A percentile compares a stretch with the other conserved stretches of the same genome.
phyloP scores from a whole-genome alignment of 2,329 filamentous ascomycete genomes.

The Hymenotorrendiella dingleyae region DNA sequence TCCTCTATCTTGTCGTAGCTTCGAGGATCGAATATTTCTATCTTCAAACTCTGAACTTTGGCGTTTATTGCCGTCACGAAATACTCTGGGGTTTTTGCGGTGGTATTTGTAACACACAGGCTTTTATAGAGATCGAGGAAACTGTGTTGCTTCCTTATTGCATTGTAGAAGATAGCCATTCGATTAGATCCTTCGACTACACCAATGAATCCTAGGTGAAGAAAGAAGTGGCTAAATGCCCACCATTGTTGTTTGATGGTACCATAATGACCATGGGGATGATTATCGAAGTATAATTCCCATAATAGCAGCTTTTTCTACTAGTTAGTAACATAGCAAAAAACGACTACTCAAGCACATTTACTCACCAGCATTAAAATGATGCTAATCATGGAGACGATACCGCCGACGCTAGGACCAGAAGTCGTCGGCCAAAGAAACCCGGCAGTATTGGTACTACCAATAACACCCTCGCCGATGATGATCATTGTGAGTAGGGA shows the following conservation, averaged over 20 bases:
- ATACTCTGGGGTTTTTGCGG: not conserved
- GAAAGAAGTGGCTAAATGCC: conserved; percentile 46
- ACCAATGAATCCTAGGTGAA: conserved; percentile 49
- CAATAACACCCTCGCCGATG: conserved; percentile 52
- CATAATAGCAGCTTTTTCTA: conserved; percentile 37
- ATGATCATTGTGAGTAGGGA: conserved; percentile 52
- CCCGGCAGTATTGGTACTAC: conserved; percentile 40
- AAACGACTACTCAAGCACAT: not conserved
- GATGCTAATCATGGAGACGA: conserved; percentile 30
- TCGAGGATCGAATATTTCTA: conserved; percentile 3
- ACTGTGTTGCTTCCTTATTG: not conserved
- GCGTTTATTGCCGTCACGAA: conserved; percentile 3
- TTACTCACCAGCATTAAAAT: conserved; percentile 10
- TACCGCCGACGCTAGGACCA: conserved; percentile 6
- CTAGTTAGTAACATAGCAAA: not conserved
- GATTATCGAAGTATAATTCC: conserved; percentile 52
- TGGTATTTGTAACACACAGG: not conserved
- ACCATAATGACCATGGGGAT: conserved; percentile 43
- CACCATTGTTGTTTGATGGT: conserved; percentile 47
- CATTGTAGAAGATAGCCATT: conserved; percentile 7
- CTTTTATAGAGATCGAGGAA: not conserved
- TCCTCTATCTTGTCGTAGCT: conserved; percentile 1
- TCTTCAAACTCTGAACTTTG: conserved; percentile 3
- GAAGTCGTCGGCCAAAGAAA: conserved; percentile 11
- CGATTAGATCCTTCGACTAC: conserved; percentile 42